Evolutionary conservation across 768 basidiomycete species (phyloP).

Genomic region (Pisolithus marmoratus): DNA sequence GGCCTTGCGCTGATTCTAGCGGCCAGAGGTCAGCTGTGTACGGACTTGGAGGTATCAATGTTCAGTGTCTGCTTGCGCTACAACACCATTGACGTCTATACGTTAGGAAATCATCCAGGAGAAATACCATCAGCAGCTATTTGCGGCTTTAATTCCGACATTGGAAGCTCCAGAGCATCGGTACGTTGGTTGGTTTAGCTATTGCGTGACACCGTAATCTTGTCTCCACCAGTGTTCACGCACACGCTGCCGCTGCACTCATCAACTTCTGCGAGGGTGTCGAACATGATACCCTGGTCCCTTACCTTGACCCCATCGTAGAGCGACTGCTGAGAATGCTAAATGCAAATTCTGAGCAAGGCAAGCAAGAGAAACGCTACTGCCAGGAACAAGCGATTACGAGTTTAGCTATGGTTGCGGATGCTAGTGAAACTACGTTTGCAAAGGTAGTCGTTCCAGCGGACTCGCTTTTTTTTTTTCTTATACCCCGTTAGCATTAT

Average conservation of each 20-base stretch:
- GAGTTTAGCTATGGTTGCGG: conserved; percentile 84
- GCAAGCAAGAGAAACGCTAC: conserved; percentile 45
- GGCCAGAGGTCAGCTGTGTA: conserved; percentile 78
- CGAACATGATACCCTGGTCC: conserved; percentile 61
- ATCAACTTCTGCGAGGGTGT: conserved; percentile 92
- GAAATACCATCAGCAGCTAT: conserved; percentile 60
- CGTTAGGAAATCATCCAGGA: conserved; percentile 72
- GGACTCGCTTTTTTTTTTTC: not conserved
- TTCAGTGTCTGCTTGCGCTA: not conserved
- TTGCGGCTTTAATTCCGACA: conserved; percentile 64
- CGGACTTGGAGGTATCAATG: conserved; percentile 67
- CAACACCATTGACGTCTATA: not conserved
- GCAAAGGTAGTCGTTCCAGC: conserved; percentile 44
- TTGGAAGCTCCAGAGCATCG: conserved; percentile 71
- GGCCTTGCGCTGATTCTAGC: conserved; percentile 1
- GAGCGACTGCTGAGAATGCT: conserved; percentile 54
- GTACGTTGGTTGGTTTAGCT: conserved; percentile 28
- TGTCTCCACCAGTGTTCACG: conserved; percentile 55
- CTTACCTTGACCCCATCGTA: conserved; percentile 78
- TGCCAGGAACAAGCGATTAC: conserved; percentile 89
- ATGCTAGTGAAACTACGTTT: conserved; percentile 76
- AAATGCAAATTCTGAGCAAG: conserved; percentile 42
- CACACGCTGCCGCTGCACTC: conserved; percentile 81
- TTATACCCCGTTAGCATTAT: conserved; percentile 51
- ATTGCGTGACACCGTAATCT: conserved; percentile 1